Conservation (phyloP, 106 monocot species). For the Dioscorea dumetorum region DNA sequence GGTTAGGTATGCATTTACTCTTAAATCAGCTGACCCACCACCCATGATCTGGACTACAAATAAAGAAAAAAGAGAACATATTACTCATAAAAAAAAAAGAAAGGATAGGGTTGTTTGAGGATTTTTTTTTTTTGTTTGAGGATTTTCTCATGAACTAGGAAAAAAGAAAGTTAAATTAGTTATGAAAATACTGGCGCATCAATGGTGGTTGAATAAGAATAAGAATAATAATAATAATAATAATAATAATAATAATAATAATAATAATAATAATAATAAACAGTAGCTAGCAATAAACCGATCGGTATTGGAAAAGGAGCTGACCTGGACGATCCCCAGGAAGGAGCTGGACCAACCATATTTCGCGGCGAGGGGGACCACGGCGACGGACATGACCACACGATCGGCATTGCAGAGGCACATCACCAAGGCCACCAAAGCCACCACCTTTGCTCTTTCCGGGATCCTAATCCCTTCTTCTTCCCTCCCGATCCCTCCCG, state of each 20-base stretch:
- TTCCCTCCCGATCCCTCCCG: conserved; percentile 22
- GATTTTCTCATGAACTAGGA: too few relatives aligned
- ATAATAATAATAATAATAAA: too few relatives aligned
- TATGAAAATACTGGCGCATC: too few relatives aligned
- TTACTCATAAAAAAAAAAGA: neutral
- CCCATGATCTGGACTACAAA: neutral
- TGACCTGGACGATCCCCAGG: conserved; percentile 78
- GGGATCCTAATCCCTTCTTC: conserved; percentile 18
- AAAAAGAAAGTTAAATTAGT: too few relatives aligned
- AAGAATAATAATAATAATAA: too few relatives aligned
- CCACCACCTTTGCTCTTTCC: conserved; percentile 58
- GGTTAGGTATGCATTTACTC: neutral
- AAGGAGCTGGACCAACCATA: conserved; percentile 79
- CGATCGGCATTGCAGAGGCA: conserved; percentile 88
- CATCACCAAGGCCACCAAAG: conserved; percentile 56
- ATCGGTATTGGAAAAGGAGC: too few relatives aligned
- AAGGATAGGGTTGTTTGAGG: neutral
- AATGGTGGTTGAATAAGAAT: too few relatives aligned
- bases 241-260: too few relatives aligned
- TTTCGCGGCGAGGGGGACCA: conserved; percentile 68
- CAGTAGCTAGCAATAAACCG: too few relatives aligned
- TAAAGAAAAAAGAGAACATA: neutral
- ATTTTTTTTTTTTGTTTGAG: too few relatives aligned
- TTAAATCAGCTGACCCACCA: neutral
- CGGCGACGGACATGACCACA: conserved; percentile 89